A percentile compares a stretch with the other conserved stretches of the same genome.
Conservation (phyloP, 164 flowering plant species). For the Vitis rupestris region DNA sequence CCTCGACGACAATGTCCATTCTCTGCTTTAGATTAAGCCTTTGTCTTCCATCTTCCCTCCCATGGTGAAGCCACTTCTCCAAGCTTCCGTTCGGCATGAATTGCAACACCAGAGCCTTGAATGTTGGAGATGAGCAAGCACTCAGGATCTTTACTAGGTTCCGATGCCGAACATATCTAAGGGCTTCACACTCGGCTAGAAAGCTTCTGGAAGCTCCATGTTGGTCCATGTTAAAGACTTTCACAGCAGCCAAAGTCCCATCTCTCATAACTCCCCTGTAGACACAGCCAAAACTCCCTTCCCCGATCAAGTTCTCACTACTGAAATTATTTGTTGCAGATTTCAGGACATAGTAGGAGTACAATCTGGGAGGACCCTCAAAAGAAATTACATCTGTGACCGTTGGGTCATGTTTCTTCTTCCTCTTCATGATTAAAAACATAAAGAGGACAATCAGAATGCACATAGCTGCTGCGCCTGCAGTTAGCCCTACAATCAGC, state of each 20-base stretch:
- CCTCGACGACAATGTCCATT: slow-evolving; percentile 21
- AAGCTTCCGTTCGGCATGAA: slow-evolving; percentile 20
- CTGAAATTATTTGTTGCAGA: slow-evolving; percentile 5
- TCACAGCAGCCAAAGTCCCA: slow-evolving; percentile 20
- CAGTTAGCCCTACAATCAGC: neutral
- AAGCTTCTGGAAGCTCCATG: slow-evolving; percentile 24
- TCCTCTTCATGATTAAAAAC: too few species aligned
- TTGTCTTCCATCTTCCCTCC: neutral
- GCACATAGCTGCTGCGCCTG: neutral
- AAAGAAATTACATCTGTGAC: neutral
- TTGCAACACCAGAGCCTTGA: slow-evolving; percentile 27
- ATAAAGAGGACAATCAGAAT: neutral
- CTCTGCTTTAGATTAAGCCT: slow-evolving; percentile 14
- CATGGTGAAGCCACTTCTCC: slow-evolving; percentile 12
- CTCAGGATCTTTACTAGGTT: slow-evolving; percentile 27
- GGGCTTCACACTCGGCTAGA: slow-evolving; percentile 22
- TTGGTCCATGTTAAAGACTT: slow-evolving; percentile 21
- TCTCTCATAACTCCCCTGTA: slow-evolving; percentile 2
- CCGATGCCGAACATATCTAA: slow-evolving; percentile 19
- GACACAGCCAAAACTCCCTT: too few species aligned
- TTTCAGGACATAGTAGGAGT: slow-evolving; percentile 13
- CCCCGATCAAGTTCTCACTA: too few species aligned
- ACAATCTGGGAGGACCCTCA: slow-evolving; percentile 12
- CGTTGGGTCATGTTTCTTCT: too few species aligned
- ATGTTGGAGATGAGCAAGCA: slow-evolving; percentile 18